phyloP scores from a whole-genome alignment of 805 yeast genomes.

The Saccharomyces jurei region DNA sequence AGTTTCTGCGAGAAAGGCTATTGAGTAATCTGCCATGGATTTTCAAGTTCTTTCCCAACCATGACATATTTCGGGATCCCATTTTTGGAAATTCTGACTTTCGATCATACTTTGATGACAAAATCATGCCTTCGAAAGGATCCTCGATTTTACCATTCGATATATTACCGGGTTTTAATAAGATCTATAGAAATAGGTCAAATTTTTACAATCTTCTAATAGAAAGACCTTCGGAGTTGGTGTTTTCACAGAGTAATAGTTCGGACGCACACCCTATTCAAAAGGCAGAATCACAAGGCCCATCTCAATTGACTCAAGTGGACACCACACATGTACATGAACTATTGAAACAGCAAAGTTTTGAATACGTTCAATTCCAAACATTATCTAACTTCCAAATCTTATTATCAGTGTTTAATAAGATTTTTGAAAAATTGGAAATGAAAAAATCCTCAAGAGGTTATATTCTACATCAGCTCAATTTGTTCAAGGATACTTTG shows the following conservation, averaged over 20 bases:
- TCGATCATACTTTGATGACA: conserved; percentile 17
- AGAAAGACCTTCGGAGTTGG: conserved; percentile 7
- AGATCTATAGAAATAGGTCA: conserved; percentile 2
- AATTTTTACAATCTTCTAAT: conserved; percentile 8
- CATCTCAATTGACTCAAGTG: not conserved
- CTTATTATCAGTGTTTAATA: conserved; percentile 18
- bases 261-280: not conserved
- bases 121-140: conserved; percentile 1
- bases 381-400: conserved; percentile 22
- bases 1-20: conserved; percentile 16
- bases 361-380: conserved; percentile 23
- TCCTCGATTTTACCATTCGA: conserved; percentile 4
- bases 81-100: conserved; percentile 20
- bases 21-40: conserved; percentile 24
- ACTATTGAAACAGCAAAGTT: conserved; percentile 8
- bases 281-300: not conserved
- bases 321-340: not conserved
- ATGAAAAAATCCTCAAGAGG: conserved; percentile 23
- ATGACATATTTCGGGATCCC: conserved; percentile 23
- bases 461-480: conserved; percentile 18
- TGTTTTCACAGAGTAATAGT: not conserved
- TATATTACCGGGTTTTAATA: conserved; percentile 9
- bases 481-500: conserved; percentile 17
- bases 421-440: conserved; percentile 22
- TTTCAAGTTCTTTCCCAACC: conserved; percentile 23